phyloP scores from a whole-genome alignment of 2,329 filamentous ascomycete species.

The Trichoderma hamatum region DNA sequence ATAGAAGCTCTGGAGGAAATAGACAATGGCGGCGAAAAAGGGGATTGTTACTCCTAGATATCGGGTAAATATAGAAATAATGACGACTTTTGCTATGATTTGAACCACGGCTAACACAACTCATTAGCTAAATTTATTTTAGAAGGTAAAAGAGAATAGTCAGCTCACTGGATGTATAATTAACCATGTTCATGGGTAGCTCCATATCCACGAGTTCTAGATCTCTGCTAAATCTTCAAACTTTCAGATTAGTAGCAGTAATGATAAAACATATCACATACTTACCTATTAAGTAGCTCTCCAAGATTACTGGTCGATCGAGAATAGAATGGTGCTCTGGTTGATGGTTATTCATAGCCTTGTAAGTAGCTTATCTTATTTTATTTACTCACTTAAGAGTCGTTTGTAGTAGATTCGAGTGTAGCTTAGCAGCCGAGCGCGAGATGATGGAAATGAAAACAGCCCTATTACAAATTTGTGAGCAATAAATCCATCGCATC shows the following conservation, averaged over 20 bases:
- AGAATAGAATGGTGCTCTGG: slow-evolving; percentile 22
- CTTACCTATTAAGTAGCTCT: slow-evolving; percentile 21
- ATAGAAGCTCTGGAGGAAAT: slow-evolving; percentile 33
- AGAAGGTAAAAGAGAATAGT: not conserved
- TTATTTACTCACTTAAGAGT: slow-evolving; percentile 9
- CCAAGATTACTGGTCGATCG: slow-evolving; percentile 14
- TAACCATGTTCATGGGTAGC: slow-evolving; percentile 17
- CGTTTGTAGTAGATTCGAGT: slow-evolving; percentile 5
- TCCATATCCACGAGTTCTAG: slow-evolving; percentile 27
- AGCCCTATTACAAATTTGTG: not conserved
- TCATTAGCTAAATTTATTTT: not conserved
- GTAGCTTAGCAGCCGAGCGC: slow-evolving; percentile 6
- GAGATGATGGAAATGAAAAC: slow-evolving; percentile 22
- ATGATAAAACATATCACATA: not conserved
- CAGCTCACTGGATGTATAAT: slow-evolving; percentile 21
- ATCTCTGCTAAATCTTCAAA: slow-evolving; percentile 25
- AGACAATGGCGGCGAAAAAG: slow-evolving; percentile 13
- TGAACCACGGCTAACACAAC: not conserved
- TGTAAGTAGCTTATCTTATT: too few relatives aligned
- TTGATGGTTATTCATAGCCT: not conserved
- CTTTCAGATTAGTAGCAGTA: not conserved
- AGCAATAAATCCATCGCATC: not conserved
- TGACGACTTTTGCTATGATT: slow-evolving; percentile 9
- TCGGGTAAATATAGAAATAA: slow-evolving; percentile 18
- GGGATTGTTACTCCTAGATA: slow-evolving; percentile 25